These are phyloP conservation scores for Nicotiana knightiana DNA, from an alignment of 257 asterid genomes.

Conservation along the genomic window DNA sequence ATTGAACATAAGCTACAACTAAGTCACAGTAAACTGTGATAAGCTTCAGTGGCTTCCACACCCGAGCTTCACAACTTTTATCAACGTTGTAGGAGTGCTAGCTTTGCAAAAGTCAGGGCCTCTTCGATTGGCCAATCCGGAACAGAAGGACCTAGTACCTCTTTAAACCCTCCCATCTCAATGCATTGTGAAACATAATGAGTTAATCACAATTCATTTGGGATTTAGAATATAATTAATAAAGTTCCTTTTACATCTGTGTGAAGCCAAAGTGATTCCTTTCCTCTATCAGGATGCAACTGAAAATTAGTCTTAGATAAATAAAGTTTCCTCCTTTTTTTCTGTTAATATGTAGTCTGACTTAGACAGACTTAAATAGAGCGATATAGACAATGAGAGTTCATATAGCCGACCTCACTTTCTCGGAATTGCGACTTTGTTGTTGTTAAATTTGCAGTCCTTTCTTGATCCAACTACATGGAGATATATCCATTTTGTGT, in stretches of 20 bases:
- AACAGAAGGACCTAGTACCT: conserved; percentile 54
- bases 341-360: too few species aligned
- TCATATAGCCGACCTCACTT: too few species aligned
- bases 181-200: conserved; percentile 40
- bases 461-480: too few species aligned
- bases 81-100: conserved; percentile 32
- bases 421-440: too few species aligned
- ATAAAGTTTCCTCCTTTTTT: too few species aligned
- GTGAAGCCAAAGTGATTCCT: conserved; percentile 34
- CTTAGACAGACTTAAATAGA: too few species aligned
- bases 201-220: conserved; percentile 18
- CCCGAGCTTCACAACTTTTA: conserved; percentile 21
- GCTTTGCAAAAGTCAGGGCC: conserved; percentile 42
- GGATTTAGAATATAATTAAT: background rate
- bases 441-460: too few species aligned
- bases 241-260: background rate
- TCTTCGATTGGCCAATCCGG: conserved; percentile 80
- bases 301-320: conserved; percentile 15
- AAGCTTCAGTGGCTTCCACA: background rate
- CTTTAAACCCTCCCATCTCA: conserved; percentile 43
- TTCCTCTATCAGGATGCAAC: conserved; percentile 35
- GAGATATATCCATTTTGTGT: too few species aligned
- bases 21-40: background rate
- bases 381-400: too few species aligned
- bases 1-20: background rate